A percentile compares a stretch with the other conserved stretches of the same genome.
phyloP scores from a whole-genome alignment of 371 early-diverging fungal species.

The Encephalitozoon cuniculi region DNA sequence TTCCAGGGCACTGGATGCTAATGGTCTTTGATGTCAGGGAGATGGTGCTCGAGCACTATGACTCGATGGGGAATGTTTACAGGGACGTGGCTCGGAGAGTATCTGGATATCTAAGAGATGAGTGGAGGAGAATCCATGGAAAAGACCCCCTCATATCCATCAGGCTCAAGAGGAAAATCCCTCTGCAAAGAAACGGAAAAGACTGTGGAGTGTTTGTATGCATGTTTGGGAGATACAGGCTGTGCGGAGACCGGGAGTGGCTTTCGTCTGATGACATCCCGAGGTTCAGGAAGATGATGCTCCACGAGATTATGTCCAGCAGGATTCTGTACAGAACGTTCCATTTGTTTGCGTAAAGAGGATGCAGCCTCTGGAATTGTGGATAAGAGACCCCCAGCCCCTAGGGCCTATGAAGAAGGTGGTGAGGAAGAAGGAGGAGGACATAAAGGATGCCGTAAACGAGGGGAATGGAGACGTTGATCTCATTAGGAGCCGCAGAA shows the following conservation, averaged over 20 bases:
- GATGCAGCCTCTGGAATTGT: background rate
- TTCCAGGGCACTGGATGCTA: conserved; percentile 75
- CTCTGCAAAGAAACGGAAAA: conserved; percentile 73
- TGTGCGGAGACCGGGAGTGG: background rate
- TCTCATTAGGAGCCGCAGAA: background rate
- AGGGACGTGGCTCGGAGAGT: conserved; percentile 61
- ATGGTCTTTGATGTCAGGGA: conserved; percentile 68
- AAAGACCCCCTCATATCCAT: background rate
- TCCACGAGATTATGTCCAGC: background rate
- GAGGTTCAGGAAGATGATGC: background rate
- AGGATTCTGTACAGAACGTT: background rate
- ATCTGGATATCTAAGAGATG: conserved; percentile 63
- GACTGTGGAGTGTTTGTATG: conserved; percentile 94
- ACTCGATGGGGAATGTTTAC: conserved; percentile 69
- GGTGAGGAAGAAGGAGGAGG: background rate
- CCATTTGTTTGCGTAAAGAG: background rate
- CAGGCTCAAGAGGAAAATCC: conserved; percentile 62
- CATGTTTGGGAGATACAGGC: conserved; percentile 68
- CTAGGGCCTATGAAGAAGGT: background rate
- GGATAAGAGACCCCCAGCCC: background rate
- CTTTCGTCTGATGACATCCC: background rate
- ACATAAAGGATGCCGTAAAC: background rate
- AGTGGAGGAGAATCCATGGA: conserved; percentile 64
- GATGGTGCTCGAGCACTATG: conserved; percentile 70
- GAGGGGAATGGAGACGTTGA: background rate